Evolutionary conservation across 1,139 yeast species (phyloP), one percentile per base, ranked within the genome.

Genomic region (Hemisphaericaspora lyxosophila): DNA sequence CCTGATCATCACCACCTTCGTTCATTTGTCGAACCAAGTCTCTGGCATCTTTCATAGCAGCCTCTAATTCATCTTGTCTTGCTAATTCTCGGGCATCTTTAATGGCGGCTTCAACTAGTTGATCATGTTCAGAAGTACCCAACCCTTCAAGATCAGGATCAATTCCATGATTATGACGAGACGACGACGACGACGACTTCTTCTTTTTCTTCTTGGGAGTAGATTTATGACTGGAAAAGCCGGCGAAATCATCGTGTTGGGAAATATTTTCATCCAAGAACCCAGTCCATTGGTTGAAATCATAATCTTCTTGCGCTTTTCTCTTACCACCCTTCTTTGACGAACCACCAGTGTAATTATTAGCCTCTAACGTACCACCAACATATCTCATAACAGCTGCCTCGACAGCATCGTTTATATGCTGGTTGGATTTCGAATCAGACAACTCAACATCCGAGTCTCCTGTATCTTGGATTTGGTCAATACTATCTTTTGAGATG

Each of bases 311-410:
- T 30, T 54, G 47, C 13, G 25, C 25, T 22, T 40, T 45, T 17
- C 49, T 38, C 28, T 49, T 51, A n/a, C n/a, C n/a, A n/a, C n/a
- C n/a, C 25, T 47, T 39, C 38, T 45, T 51, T 29, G 48, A 50
- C 11, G 43, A 46, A 15, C 33, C 35, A 7, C 33, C 38, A 7
- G 13, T 29, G 9, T 22, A 28, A 18, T 36, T 36, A 33, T 15
- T 44, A 20, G 39, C 44, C 23, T 71, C 76, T 34, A 79, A 59
- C 2, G 80, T 73, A 5, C 80, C 82, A 12, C 85, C 85, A 7
- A 83, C 90, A 48, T 77, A 76, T 41, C 78, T 73, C 78, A 83
- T 70, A 25, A 83, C 87, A 0, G 88, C 90, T n/a, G 85, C 89
- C 49, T 78, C 85, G 5, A 79, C 85, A 4, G 80, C 78, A 48